phyloP scores from a whole-genome alignment of 176 grass and related monocot species.

The Raddia guianensis region DNA sequence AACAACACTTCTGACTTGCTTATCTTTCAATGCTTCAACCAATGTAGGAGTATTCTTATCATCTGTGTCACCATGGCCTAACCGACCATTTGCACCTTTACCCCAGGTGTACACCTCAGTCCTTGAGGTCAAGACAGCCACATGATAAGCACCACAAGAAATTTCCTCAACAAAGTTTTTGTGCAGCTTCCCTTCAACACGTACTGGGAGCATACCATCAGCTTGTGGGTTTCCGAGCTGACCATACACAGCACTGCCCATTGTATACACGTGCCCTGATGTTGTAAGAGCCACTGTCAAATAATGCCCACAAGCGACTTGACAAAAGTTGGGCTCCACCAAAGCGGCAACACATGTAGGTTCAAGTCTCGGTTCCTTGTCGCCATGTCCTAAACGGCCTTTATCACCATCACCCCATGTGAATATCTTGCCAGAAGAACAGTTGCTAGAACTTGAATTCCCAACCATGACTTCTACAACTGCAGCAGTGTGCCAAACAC shows the following conservation, averaged over 20 bases:
- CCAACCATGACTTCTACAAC: conserved; percentile 96
- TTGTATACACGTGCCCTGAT: conserved; percentile 92
- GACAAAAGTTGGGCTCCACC: conserved; percentile 95
- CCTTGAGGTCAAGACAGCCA: conserved; percentile 87
- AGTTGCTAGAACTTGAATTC: conserved; percentile 89
- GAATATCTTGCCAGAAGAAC: conserved; percentile 93
- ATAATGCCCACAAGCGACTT: conserved; percentile 94
- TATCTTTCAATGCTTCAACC: conserved; percentile 97
- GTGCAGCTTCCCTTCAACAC: conserved; percentile 90
- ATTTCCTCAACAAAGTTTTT: conserved; percentile 99
- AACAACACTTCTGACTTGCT: conserved; percentile 94
- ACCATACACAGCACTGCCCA: conserved; percentile 90
- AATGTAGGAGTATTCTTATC: conserved; percentile 82
- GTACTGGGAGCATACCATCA: conserved; percentile 75
- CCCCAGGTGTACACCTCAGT: conserved; percentile 99
- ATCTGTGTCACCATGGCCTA: conserved; percentile 93
- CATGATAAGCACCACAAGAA: conserved; percentile 95
- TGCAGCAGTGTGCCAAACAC: conserved; percentile 99
- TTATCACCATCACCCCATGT: conserved; percentile 99
- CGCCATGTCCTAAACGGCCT: conserved; percentile 93
- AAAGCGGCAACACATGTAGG: conserved; percentile 96
- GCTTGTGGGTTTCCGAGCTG: conserved; percentile 88
- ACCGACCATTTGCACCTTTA: conserved; percentile 93
- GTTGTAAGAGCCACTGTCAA: conserved; percentile 93
- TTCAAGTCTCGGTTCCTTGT: conserved; percentile 73